Conservation (phyloP, 2,329 filamentous ascomycete species). For the Cytospora mali region DNA sequence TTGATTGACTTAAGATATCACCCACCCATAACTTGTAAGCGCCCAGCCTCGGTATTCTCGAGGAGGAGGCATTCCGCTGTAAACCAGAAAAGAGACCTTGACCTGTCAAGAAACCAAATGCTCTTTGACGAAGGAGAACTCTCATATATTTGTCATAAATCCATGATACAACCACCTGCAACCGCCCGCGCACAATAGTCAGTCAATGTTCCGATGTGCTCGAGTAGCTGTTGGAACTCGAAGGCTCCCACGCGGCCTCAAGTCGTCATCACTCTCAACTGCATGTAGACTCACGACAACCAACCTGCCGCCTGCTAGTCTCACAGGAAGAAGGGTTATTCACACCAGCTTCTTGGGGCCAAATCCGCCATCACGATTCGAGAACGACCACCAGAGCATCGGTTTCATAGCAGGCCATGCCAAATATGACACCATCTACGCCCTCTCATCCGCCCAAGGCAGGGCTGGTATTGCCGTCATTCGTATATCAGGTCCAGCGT, state of each 20-base stretch:
- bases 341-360: background rate
- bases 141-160: background rate
- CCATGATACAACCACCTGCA: background rate
- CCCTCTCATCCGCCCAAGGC: slow-evolving; percentile 83
- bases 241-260: background rate
- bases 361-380: background rate
- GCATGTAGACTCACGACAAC: background rate
- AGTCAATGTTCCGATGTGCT: slow-evolving; percentile 29
- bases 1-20: background rate
- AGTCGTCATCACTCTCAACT: background rate
- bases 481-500: slow-evolving; percentile 79
- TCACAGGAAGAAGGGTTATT: background rate
- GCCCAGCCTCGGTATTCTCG: background rate
- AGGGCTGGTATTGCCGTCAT: slow-evolving; percentile 90
- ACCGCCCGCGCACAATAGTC: background rate
- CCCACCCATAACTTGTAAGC: background rate
- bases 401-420: slow-evolving; percentile 19
- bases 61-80: background rate
- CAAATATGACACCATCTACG: slow-evolving; percentile 76
- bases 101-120: background rate
- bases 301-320: background rate
- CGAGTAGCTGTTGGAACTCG: slow-evolving; percentile 22
- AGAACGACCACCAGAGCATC: background rate
- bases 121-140: background rate
- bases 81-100: no score